Evolutionary conservation across 2,329 filamentous ascomycete species (phyloP).

Genomic region (Cordyceps cicadae): DNA sequence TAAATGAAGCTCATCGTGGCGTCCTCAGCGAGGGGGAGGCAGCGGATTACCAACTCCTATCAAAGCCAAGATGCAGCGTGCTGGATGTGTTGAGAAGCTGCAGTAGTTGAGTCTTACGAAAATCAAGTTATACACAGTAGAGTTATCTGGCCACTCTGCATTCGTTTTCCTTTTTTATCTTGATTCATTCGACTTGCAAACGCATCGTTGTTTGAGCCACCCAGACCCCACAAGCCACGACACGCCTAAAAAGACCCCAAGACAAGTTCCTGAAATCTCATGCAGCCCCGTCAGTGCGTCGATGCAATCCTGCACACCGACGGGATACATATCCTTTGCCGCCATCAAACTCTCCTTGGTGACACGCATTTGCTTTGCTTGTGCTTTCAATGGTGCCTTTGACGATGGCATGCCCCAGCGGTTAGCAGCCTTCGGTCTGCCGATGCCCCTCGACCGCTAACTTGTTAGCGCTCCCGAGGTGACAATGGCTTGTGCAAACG

Average conservation of each 20-base stretch:
- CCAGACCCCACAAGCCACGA: not conserved
- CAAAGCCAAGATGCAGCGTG: not conserved
- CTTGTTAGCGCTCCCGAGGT: not conserved
- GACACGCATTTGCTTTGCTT: not conserved
- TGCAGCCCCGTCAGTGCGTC: not conserved
- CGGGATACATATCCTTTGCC: not conserved
- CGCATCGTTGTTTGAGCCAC: not conserved
- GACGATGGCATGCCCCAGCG: not conserved
- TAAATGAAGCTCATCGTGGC: slow-evolving; percentile 12
- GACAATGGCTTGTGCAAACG: not conserved
- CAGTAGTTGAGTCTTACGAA: too few relatives aligned
- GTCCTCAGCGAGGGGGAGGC: not conserved
- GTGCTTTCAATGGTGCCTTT: too few relatives aligned
- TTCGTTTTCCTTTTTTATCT: not conserved
- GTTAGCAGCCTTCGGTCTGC: not conserved
- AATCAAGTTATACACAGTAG: not conserved
- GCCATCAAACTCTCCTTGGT: too few relatives aligned
- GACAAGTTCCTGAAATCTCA: not conserved
- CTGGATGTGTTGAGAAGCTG: not conserved
- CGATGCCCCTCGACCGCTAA: not conserved
- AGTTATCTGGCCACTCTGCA: not conserved
- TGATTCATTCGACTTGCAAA: not conserved
- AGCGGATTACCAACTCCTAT: not conserved
- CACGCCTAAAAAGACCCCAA: not conserved
- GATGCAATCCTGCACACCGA: not conserved